Conservation (phyloP, 768 basidiomycete species). For the Strobilomyces confusus region DNA sequence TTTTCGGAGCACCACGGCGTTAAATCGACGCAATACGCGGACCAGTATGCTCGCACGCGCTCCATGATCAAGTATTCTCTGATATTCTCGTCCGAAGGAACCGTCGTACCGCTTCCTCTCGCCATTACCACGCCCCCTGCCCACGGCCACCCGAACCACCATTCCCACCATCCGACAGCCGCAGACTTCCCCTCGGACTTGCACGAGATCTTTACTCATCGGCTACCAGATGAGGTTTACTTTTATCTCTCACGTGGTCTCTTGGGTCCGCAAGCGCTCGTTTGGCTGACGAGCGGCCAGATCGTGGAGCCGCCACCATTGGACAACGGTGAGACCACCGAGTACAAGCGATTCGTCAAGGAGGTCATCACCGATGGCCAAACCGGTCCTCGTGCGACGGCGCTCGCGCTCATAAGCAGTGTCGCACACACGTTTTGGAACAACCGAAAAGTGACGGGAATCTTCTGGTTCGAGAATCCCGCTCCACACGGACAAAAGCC, state of each 20-base stretch:
- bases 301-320: constrained; percentile 84
- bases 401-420: constrained; percentile 82
- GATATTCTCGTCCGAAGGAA: constrained; percentile 83
- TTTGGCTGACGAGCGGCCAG: constrained; percentile 91
- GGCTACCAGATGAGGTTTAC: constrained; percentile 94
- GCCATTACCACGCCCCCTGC: constrained; percentile 49
- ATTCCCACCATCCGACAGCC: constrained; percentile 67
- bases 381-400: constrained; percentile 88
- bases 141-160: constrained; percentile 52
- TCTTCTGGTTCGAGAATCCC: constrained; percentile 71
- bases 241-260: constrained; percentile 94
- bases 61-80: constrained; percentile 91
- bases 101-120: constrained; percentile 76
- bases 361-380: constrained; percentile 94
- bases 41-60: constrained; percentile 84
- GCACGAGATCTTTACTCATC: constrained; percentile 91
- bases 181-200: constrained; percentile 89
- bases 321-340: constrained; percentile 92
- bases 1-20: constrained; percentile 80
- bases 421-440: constrained; percentile 80
- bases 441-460: constrained; percentile 63
- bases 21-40: constrained; percentile 73
- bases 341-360: constrained; percentile 93
- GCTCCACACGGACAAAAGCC: constrained; percentile 49
- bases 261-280: constrained; percentile 81